These are phyloP conservation scores for Fonsecaea erecta DNA, from an alignment of 2,329 filamentous ascomycete genomes.

Conservation along the genomic window DNA sequence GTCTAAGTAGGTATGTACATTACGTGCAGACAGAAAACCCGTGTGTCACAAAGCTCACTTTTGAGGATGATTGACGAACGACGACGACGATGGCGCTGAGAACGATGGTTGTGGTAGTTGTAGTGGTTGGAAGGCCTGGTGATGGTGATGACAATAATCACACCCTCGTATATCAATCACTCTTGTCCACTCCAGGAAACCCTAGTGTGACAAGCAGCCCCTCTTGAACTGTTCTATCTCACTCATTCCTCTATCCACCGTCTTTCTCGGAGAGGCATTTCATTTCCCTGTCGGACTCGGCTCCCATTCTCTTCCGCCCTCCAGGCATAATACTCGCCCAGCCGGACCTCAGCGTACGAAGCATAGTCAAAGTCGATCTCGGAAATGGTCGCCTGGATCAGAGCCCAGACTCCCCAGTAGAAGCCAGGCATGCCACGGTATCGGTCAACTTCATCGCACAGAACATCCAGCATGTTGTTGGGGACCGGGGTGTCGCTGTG, in stretches of 20 bases:
- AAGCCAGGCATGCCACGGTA: conserved; percentile 91
- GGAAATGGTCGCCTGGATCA: conserved; percentile 92
- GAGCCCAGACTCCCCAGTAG: conserved; percentile 86
- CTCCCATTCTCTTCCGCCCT: conserved; percentile 70
- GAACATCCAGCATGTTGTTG: conserved; percentile 61
- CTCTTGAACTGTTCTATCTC: not conserved
- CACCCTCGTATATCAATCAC: not conserved
- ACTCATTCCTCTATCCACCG: conserved; percentile 69
- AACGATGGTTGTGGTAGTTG: not conserved
- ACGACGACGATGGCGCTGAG: not conserved
- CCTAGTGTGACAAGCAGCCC: not conserved
- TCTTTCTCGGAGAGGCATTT: conserved; percentile 74
- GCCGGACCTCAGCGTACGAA: conserved; percentile 79
- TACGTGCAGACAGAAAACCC: too few species aligned
- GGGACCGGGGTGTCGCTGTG: conserved; percentile 52
- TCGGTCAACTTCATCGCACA: conserved; percentile 80
- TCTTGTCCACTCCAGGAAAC: not conserved
- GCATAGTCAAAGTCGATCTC: conserved; percentile 98
- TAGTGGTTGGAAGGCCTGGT: not conserved
- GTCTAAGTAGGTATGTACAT: too few species aligned
- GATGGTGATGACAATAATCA: not conserved
- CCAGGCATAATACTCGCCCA: conserved; percentile 94
- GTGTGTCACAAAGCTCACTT: not conserved
- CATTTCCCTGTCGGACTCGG: conserved; percentile 58
- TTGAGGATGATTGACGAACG: not conserved